A percentile compares a stretch with the other conserved stretches of the same genome.
These are phyloP conservation scores for Parathielavia appendiculata DNA, from an alignment of 495 filamentous ascomycete species.

Conservation along the genomic window DNA sequence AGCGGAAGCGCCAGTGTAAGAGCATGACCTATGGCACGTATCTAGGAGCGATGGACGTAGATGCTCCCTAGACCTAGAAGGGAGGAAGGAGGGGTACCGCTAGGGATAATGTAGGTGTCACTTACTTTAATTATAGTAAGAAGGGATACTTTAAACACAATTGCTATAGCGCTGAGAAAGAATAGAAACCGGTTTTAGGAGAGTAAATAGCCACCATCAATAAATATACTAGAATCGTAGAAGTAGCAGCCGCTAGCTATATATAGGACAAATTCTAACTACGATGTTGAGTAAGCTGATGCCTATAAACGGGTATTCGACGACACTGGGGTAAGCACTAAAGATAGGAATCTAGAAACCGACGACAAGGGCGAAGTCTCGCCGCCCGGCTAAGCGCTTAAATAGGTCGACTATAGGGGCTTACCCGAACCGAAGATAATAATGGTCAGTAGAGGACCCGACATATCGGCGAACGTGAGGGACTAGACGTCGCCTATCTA, in stretches of 20 bases:
- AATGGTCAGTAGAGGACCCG: neutral
- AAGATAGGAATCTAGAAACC: no score
- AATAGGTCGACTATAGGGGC: neutral
- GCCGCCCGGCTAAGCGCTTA: neutral
- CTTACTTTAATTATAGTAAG: slow-evolving; percentile 1
- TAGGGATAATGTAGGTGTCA: neutral
- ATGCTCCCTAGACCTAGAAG: neutral
- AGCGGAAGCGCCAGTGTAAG: neutral
- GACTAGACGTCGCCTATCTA: neutral
- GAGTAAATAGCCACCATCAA: neutral
- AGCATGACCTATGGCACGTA: neutral
- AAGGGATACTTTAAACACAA: neutral
- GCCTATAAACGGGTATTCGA: no score
- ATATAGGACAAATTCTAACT: neutral
- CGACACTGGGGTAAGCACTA: no score
- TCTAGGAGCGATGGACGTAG: neutral
- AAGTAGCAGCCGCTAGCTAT: neutral
- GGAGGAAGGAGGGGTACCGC: neutral
- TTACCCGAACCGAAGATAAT: neutral
- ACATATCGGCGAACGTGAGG: neutral
- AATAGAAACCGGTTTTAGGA: neutral
- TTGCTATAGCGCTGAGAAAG: neutral
- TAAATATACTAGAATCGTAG: neutral
- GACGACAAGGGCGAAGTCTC: neutral
- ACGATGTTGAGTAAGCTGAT: neutral